Base-by-base conservation (phyloP, 371 early-diverging fungal species). In the Lichtheimia corymbifera region DNA sequence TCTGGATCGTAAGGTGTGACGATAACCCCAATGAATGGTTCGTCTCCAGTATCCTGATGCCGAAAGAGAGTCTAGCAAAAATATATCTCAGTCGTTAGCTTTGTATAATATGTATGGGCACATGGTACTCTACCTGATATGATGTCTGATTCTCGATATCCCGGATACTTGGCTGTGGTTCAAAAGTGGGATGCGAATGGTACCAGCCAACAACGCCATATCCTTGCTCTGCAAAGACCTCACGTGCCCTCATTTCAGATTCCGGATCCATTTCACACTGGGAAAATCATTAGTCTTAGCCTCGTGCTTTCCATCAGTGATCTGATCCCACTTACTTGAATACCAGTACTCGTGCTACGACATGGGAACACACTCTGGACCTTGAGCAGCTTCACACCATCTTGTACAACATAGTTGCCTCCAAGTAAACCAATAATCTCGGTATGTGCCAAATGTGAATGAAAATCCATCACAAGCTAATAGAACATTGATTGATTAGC, bases 131-230 rank as follows among this genome's bases (percentile, higher is more conserved):
- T 65, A 76, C 74, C 65, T 94, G 95, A 70, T 94, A 91, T 2
- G 85, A 85, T 28, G 83, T 82, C 71, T 94, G 95, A 64, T 90
- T 93, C 68, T 89, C 88, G 61, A 93, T 85, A 73, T 94, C 95
- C 59, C 93, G 80, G 22, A 88, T 79, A 53, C 91, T 91, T 45
- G 95, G 95, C 25, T 88, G 82, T 2, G 95, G 91, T 53, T 86
- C 85, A 71, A 93, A 93, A 0, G 90, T 86, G 18, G 95, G 95
- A 71, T 94, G 95, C 44, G 91, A 91, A 68, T 94, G 95, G 73
- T 92, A 94, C 95, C 95, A 94, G 43, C 95, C 95, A n/a, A 94
- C 92, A 11, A 94, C 90, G 14, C 80, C 78, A 63, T 89, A 76
- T 0, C 91, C 90, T 43, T 79, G 78, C 35, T 83, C 80, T 1